Evolutionary conservation across 345 rosid species (phyloP).

Genomic region (Bruguiera gymnorhiza): DNA sequence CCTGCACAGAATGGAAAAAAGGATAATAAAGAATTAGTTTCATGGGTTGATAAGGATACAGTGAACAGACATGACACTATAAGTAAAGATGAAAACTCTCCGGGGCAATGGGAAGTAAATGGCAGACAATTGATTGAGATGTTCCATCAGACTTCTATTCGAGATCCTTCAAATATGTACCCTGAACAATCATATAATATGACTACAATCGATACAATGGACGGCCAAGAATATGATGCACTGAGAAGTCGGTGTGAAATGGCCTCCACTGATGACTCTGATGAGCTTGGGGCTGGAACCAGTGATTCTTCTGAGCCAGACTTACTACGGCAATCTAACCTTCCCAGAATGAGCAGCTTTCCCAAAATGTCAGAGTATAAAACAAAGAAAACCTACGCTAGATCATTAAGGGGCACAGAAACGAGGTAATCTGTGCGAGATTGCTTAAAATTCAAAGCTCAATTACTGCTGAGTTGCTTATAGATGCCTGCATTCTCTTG

Average conservation of each 20-base stretch:
- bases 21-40: conserved; percentile 21
- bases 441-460: too few relatives aligned
- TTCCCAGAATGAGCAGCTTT: conserved; percentile 42
- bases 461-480: too few relatives aligned
- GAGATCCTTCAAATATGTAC: conserved; percentile 36
- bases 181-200: conserved; percentile 33
- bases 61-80: conserved; percentile 22
- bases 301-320: conserved; percentile 65
- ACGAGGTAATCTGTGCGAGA: conserved; percentile 35
- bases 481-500: too few relatives aligned
- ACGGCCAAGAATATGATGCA: conserved; percentile 46
- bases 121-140: conserved; percentile 36
- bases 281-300: conserved; percentile 28
- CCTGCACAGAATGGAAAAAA: conserved; percentile 22
- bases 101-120: conserved; percentile 36
- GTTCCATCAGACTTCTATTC: conserved; percentile 19
- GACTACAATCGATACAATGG: conserved; percentile 32
- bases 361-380: conserved; percentile 38
- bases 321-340: conserved; percentile 46
- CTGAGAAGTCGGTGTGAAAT: conserved; percentile 37
- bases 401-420: conserved; percentile 18
- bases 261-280: conserved; percentile 29
- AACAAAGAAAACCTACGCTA: conserved; percentile 19
- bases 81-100: conserved; percentile 14
- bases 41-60: conserved; percentile 30